A percentile compares a stretch with the other conserved stretches of the same genome.
Evolutionary conservation across 1,139 yeast genomes (phyloP).

Genomic region (Magnusiomyces suaveolens): DNA sequence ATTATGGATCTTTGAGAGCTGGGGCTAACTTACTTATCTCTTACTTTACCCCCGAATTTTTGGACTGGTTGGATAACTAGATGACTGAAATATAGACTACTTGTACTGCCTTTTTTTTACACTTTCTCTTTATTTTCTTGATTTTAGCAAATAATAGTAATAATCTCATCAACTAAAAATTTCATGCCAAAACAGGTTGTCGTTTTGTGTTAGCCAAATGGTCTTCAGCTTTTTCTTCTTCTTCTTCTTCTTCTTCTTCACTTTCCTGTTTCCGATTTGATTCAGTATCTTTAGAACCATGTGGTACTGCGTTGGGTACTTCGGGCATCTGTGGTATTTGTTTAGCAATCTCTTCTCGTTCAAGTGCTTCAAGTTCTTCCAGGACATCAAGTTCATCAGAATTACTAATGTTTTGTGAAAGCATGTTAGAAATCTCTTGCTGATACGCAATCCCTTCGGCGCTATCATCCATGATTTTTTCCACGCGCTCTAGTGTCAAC

Average conservation of each 20-base stretch:
- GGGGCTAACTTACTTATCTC: constrained; percentile 90
- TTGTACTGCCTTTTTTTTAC: neutral
- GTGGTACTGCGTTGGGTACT: constrained; percentile 3
- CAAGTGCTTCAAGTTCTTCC: constrained; percentile 47
- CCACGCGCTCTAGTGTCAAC: constrained; percentile 70
- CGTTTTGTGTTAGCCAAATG: neutral
- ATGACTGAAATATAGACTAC: too few species aligned
- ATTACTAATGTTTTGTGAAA: constrained; percentile 40
- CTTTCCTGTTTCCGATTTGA: neutral
- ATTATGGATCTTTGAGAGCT: constrained; percentile 85
- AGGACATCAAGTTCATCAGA: constrained; percentile 59
- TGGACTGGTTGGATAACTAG: constrained; percentile 60
- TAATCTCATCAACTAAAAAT: neutral
- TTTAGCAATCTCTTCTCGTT: constrained; percentile 34
- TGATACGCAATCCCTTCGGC: constrained; percentile 76
- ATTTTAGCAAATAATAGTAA: neutral
- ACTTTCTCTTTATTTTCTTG: neutral
- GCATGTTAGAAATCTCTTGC: constrained; percentile 43
- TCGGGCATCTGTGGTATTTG: constrained; percentile 17
- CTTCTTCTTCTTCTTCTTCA: neutral
- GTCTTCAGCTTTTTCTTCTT: too few species aligned
- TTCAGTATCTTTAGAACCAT: neutral
- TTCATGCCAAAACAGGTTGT: constrained; percentile 1
- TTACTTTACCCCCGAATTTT: constrained; percentile 90
- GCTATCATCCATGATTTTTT: constrained; percentile 70